Conservation (phyloP, 345 rosid species). For the Eucalyptus lansdowneana region DNA sequence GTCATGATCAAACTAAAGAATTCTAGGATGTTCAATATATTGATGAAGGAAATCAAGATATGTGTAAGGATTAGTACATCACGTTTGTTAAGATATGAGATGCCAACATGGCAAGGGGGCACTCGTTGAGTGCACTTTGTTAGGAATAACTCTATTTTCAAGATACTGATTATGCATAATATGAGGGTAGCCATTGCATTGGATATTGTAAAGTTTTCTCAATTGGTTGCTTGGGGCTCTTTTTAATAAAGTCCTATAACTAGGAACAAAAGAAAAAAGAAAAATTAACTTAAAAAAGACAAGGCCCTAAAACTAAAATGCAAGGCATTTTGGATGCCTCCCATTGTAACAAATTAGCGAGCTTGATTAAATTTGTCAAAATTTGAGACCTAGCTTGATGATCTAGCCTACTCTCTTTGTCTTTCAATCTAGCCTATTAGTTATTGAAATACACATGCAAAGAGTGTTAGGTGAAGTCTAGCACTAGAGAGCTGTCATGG, state of each 20-base stretch:
- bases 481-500: rapidly evolving
- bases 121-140: not conserved
- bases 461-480: not conserved
- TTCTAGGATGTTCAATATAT: not conserved
- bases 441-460: too few species aligned
- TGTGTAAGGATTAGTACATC: not conserved
- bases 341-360: not conserved
- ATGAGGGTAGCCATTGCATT: not conserved
- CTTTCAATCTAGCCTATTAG: too few species aligned
- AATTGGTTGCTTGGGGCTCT: not conserved
- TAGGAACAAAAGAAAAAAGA: too few species aligned
- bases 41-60: not conserved
- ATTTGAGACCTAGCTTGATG: not conserved
- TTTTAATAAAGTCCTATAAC: not conserved
- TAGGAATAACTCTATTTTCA: not conserved
- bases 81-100: not conserved
- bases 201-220: not conserved
- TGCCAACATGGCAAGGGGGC: not conserved
- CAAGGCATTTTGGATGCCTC: not conserved
- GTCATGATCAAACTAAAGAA: not conserved
- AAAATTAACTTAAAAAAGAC: not conserved
- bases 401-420: not conserved
- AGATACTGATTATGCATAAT: not conserved
- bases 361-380: not conserved
- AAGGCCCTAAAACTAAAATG: not conserved